Base-by-base conservation (phyloP, 2,329 filamentous ascomycete species). In the Alternaria alternata region DNA sequence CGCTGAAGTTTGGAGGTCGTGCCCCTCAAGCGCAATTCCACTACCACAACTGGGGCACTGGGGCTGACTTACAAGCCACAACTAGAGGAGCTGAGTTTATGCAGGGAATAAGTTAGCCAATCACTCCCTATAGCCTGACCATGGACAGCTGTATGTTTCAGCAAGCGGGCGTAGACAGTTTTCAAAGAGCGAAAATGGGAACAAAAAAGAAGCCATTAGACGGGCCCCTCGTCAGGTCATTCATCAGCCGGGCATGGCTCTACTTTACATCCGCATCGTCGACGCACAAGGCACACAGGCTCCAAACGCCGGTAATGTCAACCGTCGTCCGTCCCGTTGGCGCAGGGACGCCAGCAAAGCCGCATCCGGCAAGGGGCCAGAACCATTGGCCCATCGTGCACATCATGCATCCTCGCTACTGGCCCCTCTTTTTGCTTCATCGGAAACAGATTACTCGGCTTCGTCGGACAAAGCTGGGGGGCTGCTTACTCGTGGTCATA, bases 41-140 rank as follows among this genome's bases (percentile, higher is more conserved):
- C 49, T 30, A 26, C n/a, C 16, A 30, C 32, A 30, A 39, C 32
- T 42, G 34, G 54, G 44, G 64, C 55, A 39, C 32, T 42, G 34
- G 54, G 44, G 64, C 55, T 57, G 62, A 69, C 71, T 71, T 73
- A 74, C 72, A 71, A 71, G 72, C 70, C 70, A 74, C 73, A 70
- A 61, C 66, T 64, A 59, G 32, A 39, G 58, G 42, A 59, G 65
- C 54, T 54, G 63, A 54, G 51, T 36, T 43, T 58, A 63, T 64
- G 65, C 67, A 68, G 65, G 56, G 65, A 39, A 51, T 20, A 22
- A 41, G 39, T 28, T 39, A 51, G 61, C 62, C 57, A 63, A 59
- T 54, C 18, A 36, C 32, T 24, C 43, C 42, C 51, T 54, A 39
- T 38, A 16, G 59, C 44, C 36, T 42, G 58, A 51, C 30, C 52